Percentiles rank a stretch among this genome's conserved stretches.
Evolutionary conservation across 2,329 filamentous ascomycete genomes (phyloP).

Genomic region (Rhinocladiella mackenziei): DNA sequence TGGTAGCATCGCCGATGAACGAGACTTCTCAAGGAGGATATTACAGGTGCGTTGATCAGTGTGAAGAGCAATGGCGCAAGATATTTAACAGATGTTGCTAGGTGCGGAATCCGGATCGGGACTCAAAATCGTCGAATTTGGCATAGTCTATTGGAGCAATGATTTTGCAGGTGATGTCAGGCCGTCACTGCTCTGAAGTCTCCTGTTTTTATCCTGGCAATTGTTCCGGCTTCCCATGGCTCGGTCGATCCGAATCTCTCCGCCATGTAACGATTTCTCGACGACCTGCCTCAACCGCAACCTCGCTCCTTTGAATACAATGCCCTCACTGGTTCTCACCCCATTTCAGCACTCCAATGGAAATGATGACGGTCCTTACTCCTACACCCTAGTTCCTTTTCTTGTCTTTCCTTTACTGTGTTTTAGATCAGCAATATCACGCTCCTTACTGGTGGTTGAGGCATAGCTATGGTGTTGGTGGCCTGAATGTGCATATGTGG

Average conservation of each 20-base stretch:
- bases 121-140: slow-evolving; percentile 21
- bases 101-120: slow-evolving; percentile 28
- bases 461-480: slow-evolving; percentile 25
- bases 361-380: slow-evolving; percentile 22
- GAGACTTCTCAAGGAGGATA: slow-evolving; percentile 94
- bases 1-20: slow-evolving; percentile 93
- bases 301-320: too few relatives aligned
- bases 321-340: too few relatives aligned
- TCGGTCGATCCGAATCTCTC: too few relatives aligned
- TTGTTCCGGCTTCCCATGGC: too few relatives aligned
- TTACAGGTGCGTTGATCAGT: slow-evolving; percentile 67
- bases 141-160: slow-evolving; percentile 9
- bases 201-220: too few relatives aligned
- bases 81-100: slow-evolving; percentile 6
- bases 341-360: too few relatives aligned
- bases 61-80: neutral
- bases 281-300: too few relatives aligned
- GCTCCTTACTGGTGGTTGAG: slow-evolving; percentile 6
- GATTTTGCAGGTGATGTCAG: too few relatives aligned
- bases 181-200: too few relatives aligned
- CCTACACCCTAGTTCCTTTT: slow-evolving; percentile 1
- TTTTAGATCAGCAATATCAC: slow-evolving; percentile 9
- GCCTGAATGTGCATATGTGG: neutral
- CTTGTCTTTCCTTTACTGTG: slow-evolving; percentile 6
- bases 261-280: too few relatives aligned